These are phyloP conservation scores for Arthroderma sp. DNA, from an alignment of 2,329 filamentous ascomycete genomes.

Conservation along the genomic window DNA sequence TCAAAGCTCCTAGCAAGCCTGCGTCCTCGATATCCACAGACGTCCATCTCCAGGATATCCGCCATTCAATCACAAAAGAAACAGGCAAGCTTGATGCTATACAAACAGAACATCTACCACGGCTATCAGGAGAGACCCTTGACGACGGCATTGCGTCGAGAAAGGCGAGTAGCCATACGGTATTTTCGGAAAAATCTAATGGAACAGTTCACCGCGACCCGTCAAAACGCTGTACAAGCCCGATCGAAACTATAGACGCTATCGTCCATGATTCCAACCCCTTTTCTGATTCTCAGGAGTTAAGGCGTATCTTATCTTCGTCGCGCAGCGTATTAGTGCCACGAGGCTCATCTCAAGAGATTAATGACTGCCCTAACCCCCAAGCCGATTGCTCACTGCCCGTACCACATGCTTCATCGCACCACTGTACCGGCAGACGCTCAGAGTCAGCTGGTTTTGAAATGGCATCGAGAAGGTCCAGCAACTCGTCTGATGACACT, in stretches of 20 bases:
- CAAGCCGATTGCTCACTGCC: background rate
- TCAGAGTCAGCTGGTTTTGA: slow-evolving; percentile 7
- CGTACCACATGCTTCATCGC: background rate
- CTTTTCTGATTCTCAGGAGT: slow-evolving; percentile 8
- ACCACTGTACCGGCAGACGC: background rate
- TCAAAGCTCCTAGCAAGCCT: too few relatives aligned
- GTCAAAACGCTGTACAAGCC: slow-evolving; percentile 15
- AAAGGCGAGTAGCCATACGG: slow-evolving; percentile 21
- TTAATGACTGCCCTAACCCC: background rate
- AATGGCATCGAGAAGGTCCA: slow-evolving; percentile 10
- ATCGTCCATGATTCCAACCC: slow-evolving; percentile 3
- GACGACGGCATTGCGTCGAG: slow-evolving; percentile 12
- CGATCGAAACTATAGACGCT: slow-evolving; percentile 7
- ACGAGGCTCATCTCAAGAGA: slow-evolving; percentile 4
- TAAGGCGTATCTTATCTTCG: background rate
- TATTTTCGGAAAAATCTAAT: slow-evolving; percentile 19
- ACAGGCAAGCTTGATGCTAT: too few relatives aligned
- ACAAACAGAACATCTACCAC: too few relatives aligned
- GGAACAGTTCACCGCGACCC: slow-evolving; percentile 22
- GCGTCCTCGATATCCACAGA: too few relatives aligned
- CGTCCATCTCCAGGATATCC: too few relatives aligned
- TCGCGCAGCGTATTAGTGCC: background rate
- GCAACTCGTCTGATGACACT: slow-evolving; percentile 13
- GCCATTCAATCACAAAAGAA: too few relatives aligned
- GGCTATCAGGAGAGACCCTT: too few relatives aligned